Percentiles rank a stretch among this genome's conserved stretches.
Conservation (phyloP, 352 stramenopile genomes). For the Phytophthora hybrid region DNA sequence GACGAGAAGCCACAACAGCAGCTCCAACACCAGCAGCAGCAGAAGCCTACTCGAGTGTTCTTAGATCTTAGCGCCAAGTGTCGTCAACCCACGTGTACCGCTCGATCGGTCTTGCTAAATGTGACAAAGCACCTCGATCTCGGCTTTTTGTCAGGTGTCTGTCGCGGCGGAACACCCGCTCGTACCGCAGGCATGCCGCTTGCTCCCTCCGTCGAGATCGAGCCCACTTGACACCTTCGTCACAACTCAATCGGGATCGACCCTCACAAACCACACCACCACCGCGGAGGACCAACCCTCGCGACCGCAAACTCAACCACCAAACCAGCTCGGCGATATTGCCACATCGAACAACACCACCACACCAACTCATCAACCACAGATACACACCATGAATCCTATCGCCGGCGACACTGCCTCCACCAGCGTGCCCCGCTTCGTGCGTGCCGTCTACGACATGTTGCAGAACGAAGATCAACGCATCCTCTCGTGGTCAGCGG, state of each 20-base stretch:
- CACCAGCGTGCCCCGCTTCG: slow-evolving; percentile 47
- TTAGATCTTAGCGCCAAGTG: not conserved
- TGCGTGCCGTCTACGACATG: slow-evolving; percentile 62
- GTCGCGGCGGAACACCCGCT: too few species aligned
- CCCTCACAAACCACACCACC: not conserved
- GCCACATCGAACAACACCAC: too few species aligned
- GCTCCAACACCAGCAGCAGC: slow-evolving; percentile 2
- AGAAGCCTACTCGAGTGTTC: slow-evolving; percentile 7
- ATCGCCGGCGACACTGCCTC: not conserved
- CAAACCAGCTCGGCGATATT: not conserved
- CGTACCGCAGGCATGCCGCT: too few species aligned
- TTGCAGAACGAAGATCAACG: slow-evolving; percentile 58
- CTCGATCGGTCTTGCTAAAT: not conserved
- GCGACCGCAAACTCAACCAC: too few species aligned
- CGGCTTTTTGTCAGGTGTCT: not conserved
- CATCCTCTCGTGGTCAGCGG: slow-evolving; percentile 56
- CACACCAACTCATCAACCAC: too few species aligned
- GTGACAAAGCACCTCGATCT: not conserved
- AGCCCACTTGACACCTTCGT: not conserved
- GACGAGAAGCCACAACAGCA: not conserved
- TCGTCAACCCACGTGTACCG: not conserved
- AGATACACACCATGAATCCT: slow-evolving; percentile 3
- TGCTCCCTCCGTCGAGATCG: too few species aligned
- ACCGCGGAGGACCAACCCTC: not conserved
- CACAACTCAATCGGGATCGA: not conserved